These are phyloP conservation scores for Blastomyces silverae DNA, from an alignment of 2,329 filamentous ascomycete species.

Conservation along the genomic window DNA sequence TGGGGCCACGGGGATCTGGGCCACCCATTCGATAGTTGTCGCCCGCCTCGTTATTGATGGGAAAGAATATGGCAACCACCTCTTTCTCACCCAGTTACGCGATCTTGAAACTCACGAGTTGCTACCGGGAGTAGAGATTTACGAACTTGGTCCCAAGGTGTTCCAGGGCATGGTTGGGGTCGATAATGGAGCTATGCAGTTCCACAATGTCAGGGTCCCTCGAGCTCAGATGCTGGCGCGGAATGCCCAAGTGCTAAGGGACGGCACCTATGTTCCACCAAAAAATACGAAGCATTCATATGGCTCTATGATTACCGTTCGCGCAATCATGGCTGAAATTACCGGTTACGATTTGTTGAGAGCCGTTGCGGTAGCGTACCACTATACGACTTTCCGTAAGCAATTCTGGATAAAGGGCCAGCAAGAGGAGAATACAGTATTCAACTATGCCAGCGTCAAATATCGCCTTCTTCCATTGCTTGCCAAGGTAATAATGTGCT, in stretches of 20 bases:
- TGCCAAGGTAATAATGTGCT: constrained; percentile 17
- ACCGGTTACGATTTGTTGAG: constrained; percentile 29
- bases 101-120: constrained; percentile 25
- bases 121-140: constrained; percentile 27
- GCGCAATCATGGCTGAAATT: constrained; percentile 27
- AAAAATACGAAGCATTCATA: constrained; percentile 32
- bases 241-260: constrained; percentile 27
- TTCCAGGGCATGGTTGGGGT: constrained; percentile 24
- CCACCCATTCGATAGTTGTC: constrained; percentile 30
- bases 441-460: constrained; percentile 25
- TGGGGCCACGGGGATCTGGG: constrained; percentile 26
- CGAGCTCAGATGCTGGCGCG: constrained; percentile 30
- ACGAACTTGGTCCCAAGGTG: constrained; percentile 28
- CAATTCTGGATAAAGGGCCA: constrained; percentile 20
- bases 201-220: constrained; percentile 32
- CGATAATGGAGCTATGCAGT: constrained; percentile 32
- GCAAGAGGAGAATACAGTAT: constrained; percentile 21
- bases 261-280: constrained; percentile 28
- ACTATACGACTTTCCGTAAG: constrained; percentile 25
- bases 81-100: constrained; percentile 29
- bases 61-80: constrained; percentile 28
- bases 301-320: constrained; percentile 32
- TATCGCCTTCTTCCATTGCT: constrained; percentile 24
- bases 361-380: constrained; percentile 33
- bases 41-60: constrained; percentile 28